Evolutionary conservation across 2,329 filamentous ascomycete genomes (phyloP).

Genomic region (Drechslerella coelobrocha): DNA sequence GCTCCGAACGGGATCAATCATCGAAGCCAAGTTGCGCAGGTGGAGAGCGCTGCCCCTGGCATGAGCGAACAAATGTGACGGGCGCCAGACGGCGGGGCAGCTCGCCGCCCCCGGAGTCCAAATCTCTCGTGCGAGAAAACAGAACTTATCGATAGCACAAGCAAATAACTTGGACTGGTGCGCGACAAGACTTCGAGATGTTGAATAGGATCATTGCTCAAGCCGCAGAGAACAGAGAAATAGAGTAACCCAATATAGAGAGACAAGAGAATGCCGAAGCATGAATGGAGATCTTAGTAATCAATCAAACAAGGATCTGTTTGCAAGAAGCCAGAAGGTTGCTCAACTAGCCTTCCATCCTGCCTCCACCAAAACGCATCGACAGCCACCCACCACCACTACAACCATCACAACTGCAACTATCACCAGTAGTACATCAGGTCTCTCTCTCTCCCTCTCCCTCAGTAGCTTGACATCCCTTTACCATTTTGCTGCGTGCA

Average conservation of each 20-base stretch:
- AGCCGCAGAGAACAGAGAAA: background rate
- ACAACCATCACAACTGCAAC: background rate
- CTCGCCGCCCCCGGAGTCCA: background rate
- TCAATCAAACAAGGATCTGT: constrained; percentile 2
- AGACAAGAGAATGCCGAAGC: background rate
- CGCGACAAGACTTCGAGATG: background rate
- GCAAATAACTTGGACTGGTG: background rate
- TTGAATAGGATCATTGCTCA: background rate
- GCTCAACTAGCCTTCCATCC: background rate
- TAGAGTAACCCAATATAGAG: background rate
- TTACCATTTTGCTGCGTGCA: background rate
- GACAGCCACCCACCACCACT: background rate
- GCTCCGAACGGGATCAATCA: background rate
- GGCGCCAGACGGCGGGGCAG: constrained; percentile 12
- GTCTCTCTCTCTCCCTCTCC: background rate
- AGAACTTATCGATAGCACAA: constrained; percentile 38
- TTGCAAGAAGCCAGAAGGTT: background rate
- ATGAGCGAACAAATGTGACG: background rate
- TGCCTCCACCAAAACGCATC: constrained; percentile 7
- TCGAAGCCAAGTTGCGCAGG: background rate
- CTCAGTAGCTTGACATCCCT: background rate
- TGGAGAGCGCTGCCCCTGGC: constrained; percentile 9
- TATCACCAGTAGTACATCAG: background rate
- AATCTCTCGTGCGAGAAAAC: constrained; percentile 47
- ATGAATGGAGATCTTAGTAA: constrained; percentile 1